Evolutionary conservation across 2,329 filamentous ascomycete species (phyloP).

Genomic region (Aureobasidium leucospermi): DNA sequence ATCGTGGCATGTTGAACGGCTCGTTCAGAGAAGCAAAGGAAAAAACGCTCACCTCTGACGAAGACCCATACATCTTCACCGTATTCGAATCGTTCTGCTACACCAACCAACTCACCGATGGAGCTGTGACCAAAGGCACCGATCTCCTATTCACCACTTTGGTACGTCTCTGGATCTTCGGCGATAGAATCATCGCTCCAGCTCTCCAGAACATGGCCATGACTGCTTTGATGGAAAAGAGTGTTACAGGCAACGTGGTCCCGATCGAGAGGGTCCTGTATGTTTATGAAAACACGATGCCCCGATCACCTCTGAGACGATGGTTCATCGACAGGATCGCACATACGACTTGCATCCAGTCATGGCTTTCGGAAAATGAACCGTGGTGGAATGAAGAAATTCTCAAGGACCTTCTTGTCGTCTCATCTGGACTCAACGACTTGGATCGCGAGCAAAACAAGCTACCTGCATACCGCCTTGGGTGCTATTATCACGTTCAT

Average conservation of each 20-base stretch:
- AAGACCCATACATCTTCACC: constrained; percentile 15
- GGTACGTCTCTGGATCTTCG: constrained; percentile 14
- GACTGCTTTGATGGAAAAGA: background rate
- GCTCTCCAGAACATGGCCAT: background rate
- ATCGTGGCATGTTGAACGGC: constrained; percentile 16
- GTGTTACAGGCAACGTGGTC: background rate
- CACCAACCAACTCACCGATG: background rate
- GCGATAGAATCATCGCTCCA: background rate
- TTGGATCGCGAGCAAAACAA: background rate
- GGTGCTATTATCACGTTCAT: background rate
- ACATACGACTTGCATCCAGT: background rate
- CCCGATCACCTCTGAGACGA: background rate
- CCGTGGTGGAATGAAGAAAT: background rate
- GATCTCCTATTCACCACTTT: background rate
- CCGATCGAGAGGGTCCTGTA: background rate
- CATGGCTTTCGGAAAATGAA: background rate
- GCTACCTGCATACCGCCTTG: background rate
- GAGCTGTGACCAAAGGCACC: background rate
- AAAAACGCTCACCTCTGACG: constrained; percentile 8
- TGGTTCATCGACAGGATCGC: background rate
- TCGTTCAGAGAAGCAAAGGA: constrained; percentile 15
- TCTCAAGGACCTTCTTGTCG: background rate
- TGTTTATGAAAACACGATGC: background rate
- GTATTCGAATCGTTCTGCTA: constrained; percentile 19
- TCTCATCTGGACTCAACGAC: background rate